Percentiles rank a stretch among this genome's conserved stretches.
Evolutionary conservation across 2,329 filamentous ascomycete species (phyloP).

Genomic region (Fusarium concolor): DNA sequence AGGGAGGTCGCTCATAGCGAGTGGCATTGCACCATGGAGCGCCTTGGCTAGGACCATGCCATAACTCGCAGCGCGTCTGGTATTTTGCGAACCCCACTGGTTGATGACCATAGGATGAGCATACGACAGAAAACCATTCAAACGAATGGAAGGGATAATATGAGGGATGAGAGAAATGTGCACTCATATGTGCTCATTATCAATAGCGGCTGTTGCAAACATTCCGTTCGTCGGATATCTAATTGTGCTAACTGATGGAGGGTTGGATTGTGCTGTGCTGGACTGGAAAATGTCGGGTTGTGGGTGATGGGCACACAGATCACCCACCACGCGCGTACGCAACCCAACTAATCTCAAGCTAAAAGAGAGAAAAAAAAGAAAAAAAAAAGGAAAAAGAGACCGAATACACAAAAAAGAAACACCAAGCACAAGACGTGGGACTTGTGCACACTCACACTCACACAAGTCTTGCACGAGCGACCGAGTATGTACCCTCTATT

Average conservation of each 20-base stretch:
- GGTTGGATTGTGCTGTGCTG: constrained; percentile 16
- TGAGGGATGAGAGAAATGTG: constrained; percentile 39
- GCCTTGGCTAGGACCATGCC: constrained; percentile 37
- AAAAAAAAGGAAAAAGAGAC: constrained; percentile 12
- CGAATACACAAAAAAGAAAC: constrained; percentile 26
- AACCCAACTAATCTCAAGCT: constrained; percentile 14
- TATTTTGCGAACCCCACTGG: constrained; percentile 39
- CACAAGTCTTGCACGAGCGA: constrained; percentile 40
- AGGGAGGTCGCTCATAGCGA: constrained; percentile 39
- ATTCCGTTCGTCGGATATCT: constrained; percentile 30
- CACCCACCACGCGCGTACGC: constrained; percentile 32
- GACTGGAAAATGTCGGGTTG: constrained; percentile 8
- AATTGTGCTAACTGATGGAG: constrained; percentile 11
- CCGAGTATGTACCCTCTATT: constrained; percentile 23
- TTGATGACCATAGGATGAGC: constrained; percentile 20
- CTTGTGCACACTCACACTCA: constrained; percentile 30
- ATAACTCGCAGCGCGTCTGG: constrained; percentile 45
- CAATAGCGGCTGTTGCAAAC: constrained; percentile 35
- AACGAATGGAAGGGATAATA: constrained; percentile 38
- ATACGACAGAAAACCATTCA: constrained; percentile 26
- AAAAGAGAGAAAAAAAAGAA: not conserved
- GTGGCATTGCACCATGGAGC: constrained; percentile 41
- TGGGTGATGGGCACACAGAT: constrained; percentile 29
- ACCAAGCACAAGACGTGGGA: constrained; percentile 26
- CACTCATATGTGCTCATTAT: constrained; percentile 32